Evolutionary conservation across 768 basidiomycete species (phyloP), one percentile per base, ranked within the genome.

Genomic region (Phylloporus sp.): DNA sequence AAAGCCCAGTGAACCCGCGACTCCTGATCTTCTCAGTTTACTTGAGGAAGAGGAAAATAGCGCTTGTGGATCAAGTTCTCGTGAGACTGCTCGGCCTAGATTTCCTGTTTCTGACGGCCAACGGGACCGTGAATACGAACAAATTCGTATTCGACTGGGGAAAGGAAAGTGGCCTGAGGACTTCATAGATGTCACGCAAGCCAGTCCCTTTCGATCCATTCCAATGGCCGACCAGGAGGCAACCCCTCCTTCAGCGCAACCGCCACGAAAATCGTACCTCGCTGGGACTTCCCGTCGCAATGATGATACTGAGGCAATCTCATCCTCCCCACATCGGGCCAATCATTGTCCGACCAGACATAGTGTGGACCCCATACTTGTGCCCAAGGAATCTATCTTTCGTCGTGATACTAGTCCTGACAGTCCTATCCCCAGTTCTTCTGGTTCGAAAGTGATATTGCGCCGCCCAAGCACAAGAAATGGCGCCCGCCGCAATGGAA

Each of bases 121-220:
- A 55, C 42, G 54, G 49, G 44, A 50, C 50, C 54, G 38, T 56
- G 55, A 65, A 49, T 46, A 53, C 11, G 63, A 70, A 44, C 70
- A 66, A 53, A 58, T 59, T 27, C 59, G 64, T 35, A 71, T 87
- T 52, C 75, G 80, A 44, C 76, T 88, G 27, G 79, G 81, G 27
- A 86, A 88, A 62, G 86, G 84, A 48, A 87, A 84, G 64, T 89
- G 85, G 85, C 85, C 88, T 0, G 85, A 88, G 65, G 86, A 88
- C 63, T 86, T 88, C 61, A 61, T 89, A 45, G 79, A 80, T 53
- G 79, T 71, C 23, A 77, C 85, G 50, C 71, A 72, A 44, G 52
- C 50, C 33, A 53, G 42, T 44, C 61, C 63, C 65, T 33, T 56
- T 41, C 63, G 48, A 46, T 61, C 61, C 39, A 65, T 66, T 46